Evolutionary conservation across 179 eudicot species (phyloP), one percentile per base, ranked within the genome.

Genomic region (Dionaea muscipula): DNA sequence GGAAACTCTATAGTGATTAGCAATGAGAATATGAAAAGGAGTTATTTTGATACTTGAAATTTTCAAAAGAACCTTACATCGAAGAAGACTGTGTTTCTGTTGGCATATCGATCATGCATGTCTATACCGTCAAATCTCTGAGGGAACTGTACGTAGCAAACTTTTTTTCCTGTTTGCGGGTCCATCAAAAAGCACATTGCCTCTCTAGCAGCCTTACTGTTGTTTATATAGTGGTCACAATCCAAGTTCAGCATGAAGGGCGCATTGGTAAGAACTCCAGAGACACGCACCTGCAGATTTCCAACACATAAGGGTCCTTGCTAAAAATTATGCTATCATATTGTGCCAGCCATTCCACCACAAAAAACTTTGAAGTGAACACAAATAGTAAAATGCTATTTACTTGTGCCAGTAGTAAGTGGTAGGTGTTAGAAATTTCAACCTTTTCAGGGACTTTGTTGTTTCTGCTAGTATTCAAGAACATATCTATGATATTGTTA

Each of bases 231-330:
- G 64, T 87, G 96, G 61, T 87, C 96, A 75, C 96, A 87, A 45
- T 87, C 96, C 86, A 87, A 80, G 78, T 87, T 87, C 60, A 87
- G 74, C 94, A 87, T 87, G 83, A 87, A 87, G 24, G 96, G 96
- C 50, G 94, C 96, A 75, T 87, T 87, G 10, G 96, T 87, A 36
- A 87, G 82, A 47, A 87, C 96, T 24, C 76, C 96, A 54, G 96
- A 66, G 57, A 87, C 96, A 17, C 96, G 84, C 55, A 87, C 84
- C 95, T 86, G 81, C 61, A 58, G 69, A 53, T 63, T 67, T 26
- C 26, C 19, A 47, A 41, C n/a, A 47, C 14, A 43, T 53, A 18
- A 22, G 23, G 45, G 55, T 33, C 52, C 40, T 18, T 28, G 18
- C 47, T 39, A 20, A 51, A 27, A 16, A 28, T 10, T 44, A n/a